phyloP scores from a whole-genome alignment of 1,139 yeast genomes.

The Yamadazyma pseudoaaseri region DNA sequence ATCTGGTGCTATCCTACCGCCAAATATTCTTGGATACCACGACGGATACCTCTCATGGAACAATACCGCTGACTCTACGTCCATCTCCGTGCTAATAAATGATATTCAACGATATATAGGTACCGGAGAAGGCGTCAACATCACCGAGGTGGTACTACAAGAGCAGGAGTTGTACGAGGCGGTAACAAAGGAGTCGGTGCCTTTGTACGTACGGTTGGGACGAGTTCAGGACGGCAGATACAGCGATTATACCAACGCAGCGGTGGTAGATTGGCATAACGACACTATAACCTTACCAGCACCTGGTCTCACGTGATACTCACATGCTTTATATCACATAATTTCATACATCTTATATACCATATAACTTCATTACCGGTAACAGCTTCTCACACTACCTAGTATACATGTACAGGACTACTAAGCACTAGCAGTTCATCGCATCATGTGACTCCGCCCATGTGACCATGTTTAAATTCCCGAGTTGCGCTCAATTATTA shows the following conservation, averaged over 20 bases:
- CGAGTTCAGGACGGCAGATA: conserved; percentile 20
- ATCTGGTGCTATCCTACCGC: conserved; percentile 58
- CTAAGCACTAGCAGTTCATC: too few relatives aligned
- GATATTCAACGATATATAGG: conserved; percentile 80
- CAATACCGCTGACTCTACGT: conserved; percentile 31
- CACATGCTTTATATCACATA: neutral
- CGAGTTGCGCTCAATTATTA: neutral
- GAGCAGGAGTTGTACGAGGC: neutral
- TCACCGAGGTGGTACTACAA: conserved; percentile 35
- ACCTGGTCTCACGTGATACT: conserved; percentile 40
- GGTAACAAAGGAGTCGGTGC: conserved; percentile 24
- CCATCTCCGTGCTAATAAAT: conserved; percentile 63
- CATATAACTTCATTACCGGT: too few relatives aligned
- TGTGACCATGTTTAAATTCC: neutral
- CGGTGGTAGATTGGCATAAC: conserved; percentile 53
- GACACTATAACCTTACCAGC: conserved; percentile 48
- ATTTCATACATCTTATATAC: too few relatives aligned
- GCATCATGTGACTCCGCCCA: neutral
- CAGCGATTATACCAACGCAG: conserved; percentile 62
- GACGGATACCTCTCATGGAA: conserved; percentile 38
- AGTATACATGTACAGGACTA: too few relatives aligned
- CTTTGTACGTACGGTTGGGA: conserved; percentile 56
- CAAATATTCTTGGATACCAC: conserved; percentile 42
- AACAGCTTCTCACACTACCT: too few relatives aligned
- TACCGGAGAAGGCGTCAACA: conserved; percentile 35